Evolutionary conservation across 805 yeast species (phyloP), one percentile per base, ranked within the genome.

Genomic region (Dipodascus albidus): DNA sequence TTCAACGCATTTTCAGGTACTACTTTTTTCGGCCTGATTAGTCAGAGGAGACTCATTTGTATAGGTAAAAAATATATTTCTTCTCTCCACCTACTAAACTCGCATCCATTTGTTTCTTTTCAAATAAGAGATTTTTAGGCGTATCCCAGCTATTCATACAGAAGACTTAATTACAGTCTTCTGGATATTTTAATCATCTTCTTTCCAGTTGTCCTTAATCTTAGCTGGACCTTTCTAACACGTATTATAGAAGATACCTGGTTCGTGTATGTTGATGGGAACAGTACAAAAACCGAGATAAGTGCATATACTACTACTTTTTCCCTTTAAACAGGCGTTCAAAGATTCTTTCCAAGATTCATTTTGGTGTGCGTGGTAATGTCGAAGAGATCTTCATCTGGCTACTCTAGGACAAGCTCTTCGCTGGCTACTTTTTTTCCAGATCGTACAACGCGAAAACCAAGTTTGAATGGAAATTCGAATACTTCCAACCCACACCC

Each of bases 381-480:
- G 44, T 38, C 44, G 15, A 38, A 38, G 44, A 4, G 44, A 17
- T 17, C 44, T 6, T 38, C 44, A 6, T 14, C 44, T 14, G 20
- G 20, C 20, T 38, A 38, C 44, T 38, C 44, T 11, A 38, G n/a
- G 20, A 14, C 44, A 6, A 38, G 44, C 20, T 14, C 44, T 6
- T 38, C 38, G 15, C 53, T 57, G 22, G 57, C 58, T 22, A 49
- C 59, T 15, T 57, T 57, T 42, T 57, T 57, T 24, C 59, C 59
- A 15, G 59, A 57, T 52, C 52, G 59, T 8, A 49, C 52, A 23
- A 15, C 17, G 35, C 33, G 21, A 52, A 23, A 33, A 23, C 42
- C 27, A 47, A 52, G 33, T 24, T 23, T 27, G 52, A 2, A 42
- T 19, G 47, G 47, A 47, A 19, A 51, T 52, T 23, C n/a, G 24